Evolutionary conservation across 2,329 filamentous ascomycete species (phyloP), one percentile per base, ranked within the genome.

Genomic region (Fusarium falciforme): DNA sequence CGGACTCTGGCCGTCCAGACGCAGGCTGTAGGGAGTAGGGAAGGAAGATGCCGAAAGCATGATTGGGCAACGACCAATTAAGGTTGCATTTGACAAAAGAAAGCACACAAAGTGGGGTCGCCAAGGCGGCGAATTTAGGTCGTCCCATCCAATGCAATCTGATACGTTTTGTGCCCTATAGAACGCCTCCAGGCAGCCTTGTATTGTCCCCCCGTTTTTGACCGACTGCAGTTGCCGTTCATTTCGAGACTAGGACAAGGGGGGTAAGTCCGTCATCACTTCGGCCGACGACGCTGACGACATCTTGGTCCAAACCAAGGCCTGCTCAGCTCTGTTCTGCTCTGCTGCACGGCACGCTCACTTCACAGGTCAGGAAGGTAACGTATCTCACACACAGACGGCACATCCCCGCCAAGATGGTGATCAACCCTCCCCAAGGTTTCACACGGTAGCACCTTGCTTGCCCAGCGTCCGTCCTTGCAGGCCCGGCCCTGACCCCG

Each of bases 371-470:
- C 17, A 36, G 25, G 44, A 11, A 49, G 22, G 22, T 49, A 49
- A 49, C 20, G 35, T 44, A 31, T 54, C 47, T 31, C 47, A 54
- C 47, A 52, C 36, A n/a, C 25, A 61, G 38, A 49, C n/a, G 31
- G 52, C 52, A 70, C 31, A 25, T 67, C 47, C 47, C 47, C 47
- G 71, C 71, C 71, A 73, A 73, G 71, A 64, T 73, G 71, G 47
- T 73, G 70, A 73, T 73, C 70, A 73, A 54, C 64, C 27, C 47
- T 54, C 47, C 47, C 27, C 27, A 17, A n/a, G 36, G 58, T 73
- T 73, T 67, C 71, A 71, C 62, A 67, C 40, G 42, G 25, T 31
- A 61, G 47, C 44, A 70, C 31, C 7, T 33, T 35, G n/a, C 47
- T 52, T 52, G 16, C 25, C 47, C 47, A 54, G 27, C 47, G 44